Base-by-base conservation (phyloP, 495 filamentous ascomycete genomes). In the Penicillium macrosclerotiorum region DNA sequence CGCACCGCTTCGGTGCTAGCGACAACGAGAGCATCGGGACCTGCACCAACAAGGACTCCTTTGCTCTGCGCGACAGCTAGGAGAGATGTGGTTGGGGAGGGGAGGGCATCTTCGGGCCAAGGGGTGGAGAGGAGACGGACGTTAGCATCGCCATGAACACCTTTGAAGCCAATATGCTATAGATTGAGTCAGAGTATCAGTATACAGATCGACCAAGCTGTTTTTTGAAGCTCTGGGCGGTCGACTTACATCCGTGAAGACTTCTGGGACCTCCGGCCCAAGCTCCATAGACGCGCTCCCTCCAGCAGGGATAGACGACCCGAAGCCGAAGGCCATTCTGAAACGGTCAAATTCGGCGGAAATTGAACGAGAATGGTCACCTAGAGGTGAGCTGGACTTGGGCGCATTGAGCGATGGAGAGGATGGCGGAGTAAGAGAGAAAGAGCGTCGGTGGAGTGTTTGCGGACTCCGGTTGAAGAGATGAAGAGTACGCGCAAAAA, bases 31-130 rank as follows among this genome's bases (percentile, higher is more conserved):
- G 76, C 72, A 52, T 93, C 84, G 20, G 92, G 92, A 8, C 86
- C 84, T 40, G 89, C 93, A 33, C 90, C 94, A 38, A 90, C 93
- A 31, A 96, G 74, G 5, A 97, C 71, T 14, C 89, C 90, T 66
- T 83, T 85, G 40, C 73, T 81, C 13, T 86, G 80, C 24, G 94
- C 90, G 52, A 97, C 78, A 56, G 84, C 84, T 36, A 99, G 73
- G 27, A 99, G 83, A n/a, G 89, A 88, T 32, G 86, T 80, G 18
- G 85, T 90, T 3, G 90, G 77, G 8, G 82, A 72, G n/a, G 93
- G 94, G 35, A 90, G 75, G 13, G 76, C 63, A 47, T 87, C 73
- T 20, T 72, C 67, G 24, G 88, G 82, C 87, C 92, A 99, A 60
- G 83, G 77, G 27, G 87, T 76, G 1, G 89, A 84, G 33, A 97